Evolutionary conservation across 192 early-diverging fungal species (phyloP).

Genomic region (Coemansia sp.): DNA sequence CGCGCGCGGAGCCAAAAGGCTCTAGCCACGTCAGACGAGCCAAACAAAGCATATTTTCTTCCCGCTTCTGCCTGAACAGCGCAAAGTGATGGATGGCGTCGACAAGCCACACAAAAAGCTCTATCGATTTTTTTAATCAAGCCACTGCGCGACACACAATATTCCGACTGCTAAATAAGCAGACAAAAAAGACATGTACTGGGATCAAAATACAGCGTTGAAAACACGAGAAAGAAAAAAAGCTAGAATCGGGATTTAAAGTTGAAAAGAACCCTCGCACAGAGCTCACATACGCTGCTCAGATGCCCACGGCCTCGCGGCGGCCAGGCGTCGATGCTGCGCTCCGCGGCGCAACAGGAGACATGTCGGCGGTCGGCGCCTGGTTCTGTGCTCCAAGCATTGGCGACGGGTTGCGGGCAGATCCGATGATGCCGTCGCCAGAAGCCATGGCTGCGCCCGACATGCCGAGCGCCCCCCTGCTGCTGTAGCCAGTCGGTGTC

Average conservation of each 20-base stretch:
- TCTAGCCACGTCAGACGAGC: conserved; percentile 4
- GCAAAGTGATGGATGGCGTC: too few species aligned
- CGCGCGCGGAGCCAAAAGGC: background rate
- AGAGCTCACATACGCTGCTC: background rate
- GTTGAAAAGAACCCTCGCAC: background rate
- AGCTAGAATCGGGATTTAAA: background rate
- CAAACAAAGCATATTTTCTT: background rate
- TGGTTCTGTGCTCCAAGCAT: conserved; percentile 7
- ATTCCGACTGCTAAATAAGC: too few species aligned
- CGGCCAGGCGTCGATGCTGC: conserved; percentile 49
- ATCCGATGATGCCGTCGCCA: background rate
- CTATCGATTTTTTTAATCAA: background rate
- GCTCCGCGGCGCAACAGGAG: conserved; percentile 47
- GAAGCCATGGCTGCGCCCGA: background rate
- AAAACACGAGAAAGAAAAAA: background rate
- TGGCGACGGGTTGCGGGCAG: conserved; percentile 27
- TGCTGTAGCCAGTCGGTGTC: conserved; percentile 29
- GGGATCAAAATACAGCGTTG: background rate
- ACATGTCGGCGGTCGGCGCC: conserved; percentile 6
- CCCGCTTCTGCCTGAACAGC: too few species aligned
- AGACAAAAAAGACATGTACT: background rate
- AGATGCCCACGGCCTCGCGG: conserved; percentile 36
- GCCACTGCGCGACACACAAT: background rate
- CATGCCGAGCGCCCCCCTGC: conserved; percentile 8
- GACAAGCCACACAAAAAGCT: background rate